Conservation (phyloP, 768 basidiomycete species). For the Xanthoconium stramineum region DNA sequence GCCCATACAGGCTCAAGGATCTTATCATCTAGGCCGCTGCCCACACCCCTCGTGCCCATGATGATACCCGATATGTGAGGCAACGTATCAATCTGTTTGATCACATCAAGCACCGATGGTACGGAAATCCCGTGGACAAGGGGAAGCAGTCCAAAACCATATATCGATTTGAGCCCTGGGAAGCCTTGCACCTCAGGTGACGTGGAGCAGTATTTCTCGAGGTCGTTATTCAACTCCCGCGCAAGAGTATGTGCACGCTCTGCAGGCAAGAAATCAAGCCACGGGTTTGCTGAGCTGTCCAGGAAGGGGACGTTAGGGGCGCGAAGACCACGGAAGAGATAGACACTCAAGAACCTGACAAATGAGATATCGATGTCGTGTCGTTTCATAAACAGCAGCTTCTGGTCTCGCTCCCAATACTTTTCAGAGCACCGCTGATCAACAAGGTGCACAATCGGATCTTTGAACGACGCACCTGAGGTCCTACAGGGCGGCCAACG, state of each 20-base stretch:
- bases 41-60: conserved; percentile 76
- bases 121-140: conserved; percentile 66
- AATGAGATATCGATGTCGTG: conserved; percentile 80
- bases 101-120: conserved; percentile 54
- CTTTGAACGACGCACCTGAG: conserved; percentile 47
- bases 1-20: conserved; percentile 78
- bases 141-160: conserved; percentile 82
- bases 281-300: conserved; percentile 80
- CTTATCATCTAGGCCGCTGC: conserved; percentile 77
- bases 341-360: conserved; percentile 51
- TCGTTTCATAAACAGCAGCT: conserved; percentile 80
- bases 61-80: conserved; percentile 75
- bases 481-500: conserved; percentile 75
- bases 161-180: conserved; percentile 57
- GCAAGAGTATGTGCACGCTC: conserved; percentile 65
- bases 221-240: conserved; percentile 66
- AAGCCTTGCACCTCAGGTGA: conserved; percentile 41
- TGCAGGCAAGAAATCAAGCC: conserved; percentile 83
- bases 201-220: conserved; percentile 76
- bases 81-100: conserved; percentile 61
- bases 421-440: conserved; percentile 24
- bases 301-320: conserved; percentile 14
- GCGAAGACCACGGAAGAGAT: conserved; percentile 4
- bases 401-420: conserved; percentile 79
- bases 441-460: not conserved